Evolutionary conservation across 352 stramenopile genomes (phyloP), one percentile per base, ranked within the genome.

Genomic region (Globisporangium recalcitrans): DNA sequence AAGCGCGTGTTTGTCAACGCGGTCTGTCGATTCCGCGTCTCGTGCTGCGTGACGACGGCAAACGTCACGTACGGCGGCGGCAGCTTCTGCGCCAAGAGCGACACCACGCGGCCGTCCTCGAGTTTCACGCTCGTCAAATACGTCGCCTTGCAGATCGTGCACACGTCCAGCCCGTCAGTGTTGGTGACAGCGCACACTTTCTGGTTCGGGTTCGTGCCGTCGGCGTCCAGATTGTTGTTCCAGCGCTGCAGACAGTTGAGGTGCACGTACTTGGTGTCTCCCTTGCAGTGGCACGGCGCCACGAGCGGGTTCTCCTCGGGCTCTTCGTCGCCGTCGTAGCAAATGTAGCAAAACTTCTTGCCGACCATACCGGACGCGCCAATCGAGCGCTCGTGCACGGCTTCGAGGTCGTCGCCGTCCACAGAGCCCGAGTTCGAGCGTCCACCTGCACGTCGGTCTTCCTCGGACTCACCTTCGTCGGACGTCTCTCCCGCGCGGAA

Each of bases 331-430:
- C 78, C 85, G 60, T 97, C 90, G 71, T 97, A 97, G 71, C 90
- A 97, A 82, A 97, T 97, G 73, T 97, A 97, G 70, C 90, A 97
- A 63, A 93, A 91, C 22, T 68, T 64, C 48, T 91, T 91, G 64
- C 72, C 77, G 19, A 69, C 61, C 11, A 69, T 69, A 1, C 69
- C 71, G 3, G 73, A 65, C 10, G 85, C 69, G n/a, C 80, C 80
- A 13, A 88, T 52, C 19, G 78, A 75, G 31, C 68, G 62, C 46
- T 68, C 65, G 26, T 61, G 60, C 10, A 55, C 36, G 1, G 40
- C 38, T 11, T 60, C 67, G n/a, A 47, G 52, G 7, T 64, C 60
- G n/a, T 65, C 32, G 22, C 59, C 64, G 5, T 73, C 62, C 5
- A 36, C 34, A 4, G 27, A 44, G 7, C 64, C 62, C 58, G 66